Evolutionary conservation across 2,329 filamentous ascomycete genomes (phyloP).

Genomic region (Zasmidium cellare): DNA sequence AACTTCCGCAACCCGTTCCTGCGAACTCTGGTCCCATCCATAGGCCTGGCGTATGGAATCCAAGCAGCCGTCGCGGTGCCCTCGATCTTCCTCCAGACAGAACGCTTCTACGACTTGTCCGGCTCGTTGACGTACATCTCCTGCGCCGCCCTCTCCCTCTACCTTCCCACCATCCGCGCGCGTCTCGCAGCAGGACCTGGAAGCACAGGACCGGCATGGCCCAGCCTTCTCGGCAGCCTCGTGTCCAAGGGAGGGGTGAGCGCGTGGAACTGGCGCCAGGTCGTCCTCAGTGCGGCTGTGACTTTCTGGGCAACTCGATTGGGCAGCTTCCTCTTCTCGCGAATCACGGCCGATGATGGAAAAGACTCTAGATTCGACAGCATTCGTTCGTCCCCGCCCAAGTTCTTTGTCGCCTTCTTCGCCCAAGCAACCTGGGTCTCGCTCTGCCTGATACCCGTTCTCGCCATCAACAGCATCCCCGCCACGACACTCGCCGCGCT

Average conservation of each 20-base stretch:
- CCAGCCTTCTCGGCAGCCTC: conserved; percentile 50
- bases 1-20: conserved; percentile 64
- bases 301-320: conserved; percentile 63
- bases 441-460: conserved; percentile 64
- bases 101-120: conserved; percentile 68
- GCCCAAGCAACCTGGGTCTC: conserved; percentile 69
- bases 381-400: conserved; percentile 53
- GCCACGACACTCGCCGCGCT: conserved; percentile 52
- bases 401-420: conserved; percentile 57
- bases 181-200: conserved; percentile 49
- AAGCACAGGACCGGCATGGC: conserved; percentile 45
- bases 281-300: conserved; percentile 56
- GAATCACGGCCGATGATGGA: conserved; percentile 58
- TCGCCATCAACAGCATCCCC: conserved; percentile 64
- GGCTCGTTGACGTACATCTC: conserved; percentile 67
- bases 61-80: conserved; percentile 64
- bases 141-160: conserved; percentile 62
- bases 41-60: conserved; percentile 63
- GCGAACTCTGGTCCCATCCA: conserved; percentile 61
- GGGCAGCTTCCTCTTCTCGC: conserved; percentile 63
- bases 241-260: conserved; percentile 42
- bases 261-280: conserved; percentile 63
- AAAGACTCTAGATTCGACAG: conserved; percentile 60
- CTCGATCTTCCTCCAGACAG: conserved; percentile 60
- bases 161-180: conserved; percentile 60